Conservation (phyloP, 768 basidiomycete genomes). For the Mycena rebaudengoi region DNA sequence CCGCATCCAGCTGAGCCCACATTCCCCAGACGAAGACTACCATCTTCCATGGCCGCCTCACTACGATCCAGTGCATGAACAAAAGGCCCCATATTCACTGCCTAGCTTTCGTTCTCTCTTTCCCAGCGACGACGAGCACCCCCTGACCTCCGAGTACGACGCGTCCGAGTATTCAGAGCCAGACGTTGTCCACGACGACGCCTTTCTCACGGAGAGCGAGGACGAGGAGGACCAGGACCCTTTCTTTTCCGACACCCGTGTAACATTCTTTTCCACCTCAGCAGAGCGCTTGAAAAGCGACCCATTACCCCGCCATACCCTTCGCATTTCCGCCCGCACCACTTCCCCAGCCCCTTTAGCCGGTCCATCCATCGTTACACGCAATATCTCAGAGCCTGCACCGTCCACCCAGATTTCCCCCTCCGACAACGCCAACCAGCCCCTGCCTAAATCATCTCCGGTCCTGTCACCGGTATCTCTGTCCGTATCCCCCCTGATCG, state of each 20-base stretch:
- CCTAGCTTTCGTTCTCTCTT: constrained; percentile 40
- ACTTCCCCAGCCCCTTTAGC: constrained; percentile 42
- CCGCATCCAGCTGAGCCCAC: constrained; percentile 21
- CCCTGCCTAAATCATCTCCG: constrained; percentile 46
- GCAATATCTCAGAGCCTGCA: constrained; percentile 52
- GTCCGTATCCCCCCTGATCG: constrained; percentile 44
- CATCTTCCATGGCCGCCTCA: constrained; percentile 25
- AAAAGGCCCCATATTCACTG: constrained; percentile 32
- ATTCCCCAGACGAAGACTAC: constrained; percentile 19
- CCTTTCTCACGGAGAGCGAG: constrained; percentile 45
- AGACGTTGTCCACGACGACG: constrained; percentile 35
- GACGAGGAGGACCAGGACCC: constrained; percentile 40
- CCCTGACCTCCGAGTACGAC: constrained; percentile 44
- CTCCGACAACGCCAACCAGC: constrained; percentile 24
- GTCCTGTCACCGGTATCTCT: constrained; percentile 51
- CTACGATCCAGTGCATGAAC: too few species aligned
- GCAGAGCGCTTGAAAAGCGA: constrained; percentile 69
- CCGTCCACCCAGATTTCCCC: constrained; percentile 30
- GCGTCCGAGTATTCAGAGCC: constrained; percentile 43
- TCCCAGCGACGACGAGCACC: constrained; percentile 34
- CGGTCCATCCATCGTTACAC: constrained; percentile 29
- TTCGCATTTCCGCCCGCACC: constrained; percentile 45
- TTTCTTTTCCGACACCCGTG: constrained; percentile 40
- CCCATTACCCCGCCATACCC: constrained; percentile 44
- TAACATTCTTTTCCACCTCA: constrained; percentile 63